Evolutionary conservation across 257 asterid species (phyloP), one percentile per base, ranked within the genome.

Genomic region (Solanum medicagineum): DNA sequence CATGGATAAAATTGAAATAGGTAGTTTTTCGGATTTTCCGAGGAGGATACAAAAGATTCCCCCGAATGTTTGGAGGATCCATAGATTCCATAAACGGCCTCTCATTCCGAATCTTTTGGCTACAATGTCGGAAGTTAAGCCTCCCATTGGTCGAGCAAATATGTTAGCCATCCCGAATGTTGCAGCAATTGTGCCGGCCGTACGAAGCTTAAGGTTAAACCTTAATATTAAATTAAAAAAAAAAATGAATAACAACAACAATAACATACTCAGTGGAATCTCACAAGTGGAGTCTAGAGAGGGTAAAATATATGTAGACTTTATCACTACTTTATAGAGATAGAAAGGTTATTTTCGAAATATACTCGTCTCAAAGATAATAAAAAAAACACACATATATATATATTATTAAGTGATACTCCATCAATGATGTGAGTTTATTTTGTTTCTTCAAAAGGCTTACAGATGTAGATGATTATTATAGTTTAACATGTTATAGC

Each of bases 131-230:
- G 96, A 93, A 85, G 85, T 62, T 1, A 89, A 84, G 0, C 96
- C 96, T 6, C 94, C 96, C 2, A 87, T 14, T 17, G 96, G 94
- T 36, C 96, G 87, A 55, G 96, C 87, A 1, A 87, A 88, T 19
- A 93, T 57, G 86, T 90, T 93, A 19, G 94, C 93, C 91, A 93
- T 83, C 24, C 93, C 94, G 79, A 93, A 92, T 22, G 91, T 89
- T 68, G 96, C 94, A 0, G 95, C 94, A 15, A 93, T 86, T 44
- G 90, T 89, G 47, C 94, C 93, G 47, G 94, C 94, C 45, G 93
- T 91, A 84, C 90, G 89, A 17, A 91, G 93, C 80, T 92, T 87
- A 4, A 92, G 88, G 84, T 88, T 62, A 81, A 92, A 92, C 88
- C 93, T 92, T 17, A 45, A 45, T 45, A 45, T 45, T 45, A 45